phyloP scores from a whole-genome alignment of 179 eudicot species.

The Silene coronaria region DNA sequence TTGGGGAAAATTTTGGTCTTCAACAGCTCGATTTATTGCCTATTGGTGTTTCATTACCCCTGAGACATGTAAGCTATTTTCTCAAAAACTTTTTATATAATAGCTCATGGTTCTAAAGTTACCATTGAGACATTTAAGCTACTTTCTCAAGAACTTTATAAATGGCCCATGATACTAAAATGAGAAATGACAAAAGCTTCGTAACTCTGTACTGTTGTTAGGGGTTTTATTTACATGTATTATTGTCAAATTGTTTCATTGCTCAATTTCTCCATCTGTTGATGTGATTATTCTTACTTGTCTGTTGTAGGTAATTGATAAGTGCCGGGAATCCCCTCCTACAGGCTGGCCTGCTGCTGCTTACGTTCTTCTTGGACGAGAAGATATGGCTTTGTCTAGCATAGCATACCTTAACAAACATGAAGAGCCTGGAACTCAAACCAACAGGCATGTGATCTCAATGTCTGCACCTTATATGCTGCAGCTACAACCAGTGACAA shows the following conservation, averaged over 20 bases:
- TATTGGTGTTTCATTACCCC: conserved; percentile 84
- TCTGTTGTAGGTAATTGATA: conserved; percentile 64
- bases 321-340: conserved; percentile 97
- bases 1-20: conserved; percentile 89
- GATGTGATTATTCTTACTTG: neutral
- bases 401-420: conserved; percentile 43
- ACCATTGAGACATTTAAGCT: conserved; percentile 85
- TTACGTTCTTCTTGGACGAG: conserved; percentile 94
- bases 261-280: neutral
- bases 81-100: neutral
- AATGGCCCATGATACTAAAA: neutral
- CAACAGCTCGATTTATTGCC: conserved; percentile 93
- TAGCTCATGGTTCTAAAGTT: conserved; percentile 9
- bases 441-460: conserved; percentile 55
- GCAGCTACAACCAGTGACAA: conserved; percentile 78
- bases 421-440: conserved; percentile 49
- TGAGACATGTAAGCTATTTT: conserved; percentile 71
- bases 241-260: neutral
- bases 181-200: neutral
- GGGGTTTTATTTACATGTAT: neutral
- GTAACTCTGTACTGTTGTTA: neutral
- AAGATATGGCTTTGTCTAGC: conserved; percentile 81
- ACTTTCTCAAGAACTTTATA: neutral
- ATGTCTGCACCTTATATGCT: conserved; percentile 91
- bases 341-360: conserved; percentile 97